Percentiles rank a stretch among this genome's conserved stretches.
phyloP scores from a whole-genome alignment of 768 basidiomycete genomes.

The Naganishia vishniacii region DNA sequence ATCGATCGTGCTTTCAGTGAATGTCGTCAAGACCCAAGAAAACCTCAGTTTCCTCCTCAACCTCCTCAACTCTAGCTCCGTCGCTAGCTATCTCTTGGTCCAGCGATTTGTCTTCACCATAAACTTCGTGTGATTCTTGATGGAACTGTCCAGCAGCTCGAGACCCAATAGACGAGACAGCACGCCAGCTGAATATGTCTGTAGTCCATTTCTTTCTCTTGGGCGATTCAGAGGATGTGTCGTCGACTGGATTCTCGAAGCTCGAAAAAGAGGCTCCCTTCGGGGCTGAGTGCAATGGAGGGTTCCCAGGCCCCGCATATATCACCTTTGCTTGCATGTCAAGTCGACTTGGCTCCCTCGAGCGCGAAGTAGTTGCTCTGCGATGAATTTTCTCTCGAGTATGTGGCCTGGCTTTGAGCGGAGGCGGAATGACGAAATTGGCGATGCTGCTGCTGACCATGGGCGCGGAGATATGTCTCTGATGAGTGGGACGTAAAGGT shows the following conservation, averaged over 20 bases:
- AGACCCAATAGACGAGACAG: background rate
- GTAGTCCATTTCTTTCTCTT: background rate
- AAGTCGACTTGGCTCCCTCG: slow-evolving; percentile 2
- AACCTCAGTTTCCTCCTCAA: slow-evolving; percentile 5
- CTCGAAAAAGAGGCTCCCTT: background rate
- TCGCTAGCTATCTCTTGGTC: background rate
- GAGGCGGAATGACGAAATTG: background rate
- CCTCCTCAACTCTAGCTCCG: background rate
- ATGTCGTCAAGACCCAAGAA: slow-evolving; percentile 19
- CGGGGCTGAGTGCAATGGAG: too few species aligned
- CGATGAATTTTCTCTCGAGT: background rate
- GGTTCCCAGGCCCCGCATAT: background rate
- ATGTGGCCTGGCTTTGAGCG: background rate
- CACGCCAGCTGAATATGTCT: background rate
- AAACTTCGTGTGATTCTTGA: too few species aligned
- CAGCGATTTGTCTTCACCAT: background rate
- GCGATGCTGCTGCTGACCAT: slow-evolving; percentile 15
- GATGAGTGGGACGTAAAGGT: slow-evolving; percentile 10
- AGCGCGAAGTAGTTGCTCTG: slow-evolving; percentile 2
- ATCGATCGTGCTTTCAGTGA: too few species aligned
- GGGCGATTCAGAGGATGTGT: background rate
- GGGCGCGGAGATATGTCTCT: slow-evolving; percentile 10
- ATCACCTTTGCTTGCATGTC: background rate
- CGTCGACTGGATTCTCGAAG: background rate
- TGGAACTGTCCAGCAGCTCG: too few species aligned